phyloP scores from a whole-genome alignment of 129 eudicot species.

The Ambrosia artemisiifolia region DNA sequence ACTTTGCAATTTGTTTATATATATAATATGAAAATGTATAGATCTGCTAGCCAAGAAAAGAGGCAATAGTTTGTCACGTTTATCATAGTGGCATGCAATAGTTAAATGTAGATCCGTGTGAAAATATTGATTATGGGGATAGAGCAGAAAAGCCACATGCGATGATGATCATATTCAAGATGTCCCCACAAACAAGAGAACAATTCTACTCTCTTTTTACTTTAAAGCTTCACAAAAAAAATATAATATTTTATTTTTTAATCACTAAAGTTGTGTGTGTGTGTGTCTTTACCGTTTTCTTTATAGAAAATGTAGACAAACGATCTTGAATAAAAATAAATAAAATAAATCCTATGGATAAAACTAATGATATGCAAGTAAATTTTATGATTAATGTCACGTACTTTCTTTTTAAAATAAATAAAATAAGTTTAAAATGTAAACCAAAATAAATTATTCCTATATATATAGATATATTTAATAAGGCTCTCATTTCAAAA shows the following conservation, averaged over 20 bases:
- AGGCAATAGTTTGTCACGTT: slow-evolving; percentile 10
- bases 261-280: background rate
- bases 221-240: background rate
- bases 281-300: background rate
- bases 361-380: too few species aligned
- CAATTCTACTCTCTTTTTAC: background rate
- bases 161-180: slow-evolving; percentile 1
- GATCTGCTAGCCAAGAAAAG: background rate
- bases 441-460: too few species aligned
- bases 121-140: slow-evolving; percentile 16
- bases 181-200: slow-evolving; percentile 6
- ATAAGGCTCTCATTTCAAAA: too few species aligned
- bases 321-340: too few species aligned
- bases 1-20: background rate
- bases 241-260: background rate
- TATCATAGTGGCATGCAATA: slow-evolving; percentile 17
- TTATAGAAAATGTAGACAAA: background rate
- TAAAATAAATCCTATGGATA: too few species aligned
- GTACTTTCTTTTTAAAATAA: too few species aligned
- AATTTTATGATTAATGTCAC: too few species aligned
- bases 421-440: too few species aligned
- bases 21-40: background rate
- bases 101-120: slow-evolving; percentile 12
- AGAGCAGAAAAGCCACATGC: slow-evolving; percentile 19
- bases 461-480: too few species aligned